Evolutionary conservation across 73 alveolate species (phyloP).

Genomic region (Uronychia binucleata): DNA sequence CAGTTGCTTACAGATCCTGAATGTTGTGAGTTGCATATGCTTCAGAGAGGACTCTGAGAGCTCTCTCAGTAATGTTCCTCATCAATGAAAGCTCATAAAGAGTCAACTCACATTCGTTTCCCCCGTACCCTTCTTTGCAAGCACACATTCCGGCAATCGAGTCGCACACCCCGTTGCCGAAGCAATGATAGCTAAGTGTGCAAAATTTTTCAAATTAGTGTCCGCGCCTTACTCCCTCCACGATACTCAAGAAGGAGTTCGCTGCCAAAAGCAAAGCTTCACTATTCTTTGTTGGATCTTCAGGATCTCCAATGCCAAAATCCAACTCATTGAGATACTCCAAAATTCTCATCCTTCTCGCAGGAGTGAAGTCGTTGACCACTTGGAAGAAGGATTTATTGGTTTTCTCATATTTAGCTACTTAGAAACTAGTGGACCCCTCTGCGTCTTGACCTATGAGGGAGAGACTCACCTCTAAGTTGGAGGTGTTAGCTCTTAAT

Average conservation of each 20-base stretch:
- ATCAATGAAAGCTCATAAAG: slow-evolving; percentile 9
- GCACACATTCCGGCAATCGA: slow-evolving; percentile 8
- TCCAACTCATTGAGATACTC: slow-evolving; percentile 3
- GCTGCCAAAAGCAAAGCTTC: not conserved
- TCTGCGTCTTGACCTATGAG: not conserved
- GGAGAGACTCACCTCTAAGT: not conserved
- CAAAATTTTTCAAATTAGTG: slow-evolving; percentile 3
- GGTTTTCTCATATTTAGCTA: not conserved
- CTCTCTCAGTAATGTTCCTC: not conserved
- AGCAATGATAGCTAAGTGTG: slow-evolving; percentile 30
- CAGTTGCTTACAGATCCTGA: not conserved
- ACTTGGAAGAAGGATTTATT: not conserved
- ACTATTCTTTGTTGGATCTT: not conserved
- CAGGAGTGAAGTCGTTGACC: slow-evolving; percentile 5
- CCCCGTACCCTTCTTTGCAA: slow-evolving; percentile 12
- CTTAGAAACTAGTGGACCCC: not conserved
- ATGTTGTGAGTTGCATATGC: not conserved
- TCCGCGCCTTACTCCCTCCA: slow-evolving; percentile 14
- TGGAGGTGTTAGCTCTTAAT: not conserved
- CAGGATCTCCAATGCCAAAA: slow-evolving; percentile 4
- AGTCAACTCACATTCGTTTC: slow-evolving; percentile 12
- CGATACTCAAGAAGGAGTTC: slow-evolving; percentile 17
- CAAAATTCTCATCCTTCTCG: slow-evolving; percentile 1
- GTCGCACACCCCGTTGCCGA: slow-evolving; percentile 22
- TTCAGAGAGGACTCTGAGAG: not conserved